These are phyloP conservation scores for Exophiala phaeomuriformis DNA, from an alignment of 2,329 filamentous ascomycete genomes.

Conservation along the genomic window DNA sequence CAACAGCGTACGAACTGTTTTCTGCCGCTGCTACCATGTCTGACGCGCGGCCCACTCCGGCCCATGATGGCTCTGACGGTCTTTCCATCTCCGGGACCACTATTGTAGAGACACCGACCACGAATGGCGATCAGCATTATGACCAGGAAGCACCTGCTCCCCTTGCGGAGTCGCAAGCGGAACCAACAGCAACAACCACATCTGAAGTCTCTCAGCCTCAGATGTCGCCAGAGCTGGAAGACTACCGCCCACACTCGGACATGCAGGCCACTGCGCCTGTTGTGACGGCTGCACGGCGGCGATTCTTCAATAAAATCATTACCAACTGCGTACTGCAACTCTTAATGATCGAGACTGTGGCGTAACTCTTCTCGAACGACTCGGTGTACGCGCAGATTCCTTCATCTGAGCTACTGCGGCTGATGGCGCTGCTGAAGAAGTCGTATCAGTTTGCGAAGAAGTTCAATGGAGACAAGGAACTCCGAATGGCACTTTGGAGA, in stretches of 20 bases:
- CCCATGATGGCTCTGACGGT: constrained; percentile 20
- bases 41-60: constrained; percentile 25
- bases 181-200: constrained; percentile 21
- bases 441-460: constrained; percentile 93
- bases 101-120: constrained; percentile 31
- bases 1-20: constrained; percentile 91
- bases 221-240: constrained; percentile 56
- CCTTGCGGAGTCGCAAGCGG: constrained; percentile 18
- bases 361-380: constrained; percentile 96
- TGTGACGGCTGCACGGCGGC: constrained; percentile 82
- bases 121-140: constrained; percentile 21
- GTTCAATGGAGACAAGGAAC: constrained; percentile 96
- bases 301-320: constrained; percentile 99
- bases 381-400: constrained; percentile 90
- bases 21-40: constrained; percentile 60
- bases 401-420: constrained; percentile 74
- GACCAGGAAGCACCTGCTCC: constrained; percentile 8
- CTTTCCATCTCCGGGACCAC: constrained; percentile 27
- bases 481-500: constrained; percentile 87
- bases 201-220: constrained; percentile 25
- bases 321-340: constrained; percentile 95
- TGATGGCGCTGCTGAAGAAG: constrained; percentile 93
- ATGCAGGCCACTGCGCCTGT: constrained; percentile 83
- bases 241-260: constrained; percentile 71
- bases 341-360: constrained; percentile 98